Base-by-base conservation (phyloP, 306 rosid genomes). In the Sicyos edulis region DNA sequence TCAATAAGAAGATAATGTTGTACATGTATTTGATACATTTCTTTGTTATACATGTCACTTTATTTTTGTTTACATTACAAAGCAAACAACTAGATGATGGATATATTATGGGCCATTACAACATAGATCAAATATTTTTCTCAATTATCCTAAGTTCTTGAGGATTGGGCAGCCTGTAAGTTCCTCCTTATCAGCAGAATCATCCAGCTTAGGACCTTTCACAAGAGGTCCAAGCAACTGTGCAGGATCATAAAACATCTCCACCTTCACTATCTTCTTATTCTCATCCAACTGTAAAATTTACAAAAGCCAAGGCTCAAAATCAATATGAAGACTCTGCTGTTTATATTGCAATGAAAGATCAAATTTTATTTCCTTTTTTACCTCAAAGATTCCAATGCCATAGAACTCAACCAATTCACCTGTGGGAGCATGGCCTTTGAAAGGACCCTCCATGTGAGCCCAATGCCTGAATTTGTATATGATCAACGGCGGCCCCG, bases 381-480 rank as follows among this genome's bases (percentile, higher is more conserved):
- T 40, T 63, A 87, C 91, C 83, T 81, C 76, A 62, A 80, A 83
- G 69, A 79, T 82, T 47, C 79, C 76, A 54, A 89, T 89, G 8
- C 96, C 96, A 79, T 17, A 82, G 13, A 87, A 8, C 19, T 89
- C 84, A 78, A 85, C 62, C 72, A 37, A 74, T 17, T 89, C 73
- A 15, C 89, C 88, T 11, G 92, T 86, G 4, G 90, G 90, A 21
- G 87, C 82, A 54, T 84, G 85, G 10, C 82, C 85, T 72, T 88
- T 86, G 85, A 77, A 88, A 71, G 96, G 87, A 59, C 96, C 90
- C 45, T 89, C 96, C 91, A 87, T 83, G 80, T 70, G 80, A 15
- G 88, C 92, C 92, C 96, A 89, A 55, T 89, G 92, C 77, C 92
- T 85, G 73, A 89, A 89, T 63, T 89, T 89, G 83, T 74, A 89